phyloP scores from a whole-genome alignment of 2,329 filamentous ascomycete species.

The Talaromyces sp. region DNA sequence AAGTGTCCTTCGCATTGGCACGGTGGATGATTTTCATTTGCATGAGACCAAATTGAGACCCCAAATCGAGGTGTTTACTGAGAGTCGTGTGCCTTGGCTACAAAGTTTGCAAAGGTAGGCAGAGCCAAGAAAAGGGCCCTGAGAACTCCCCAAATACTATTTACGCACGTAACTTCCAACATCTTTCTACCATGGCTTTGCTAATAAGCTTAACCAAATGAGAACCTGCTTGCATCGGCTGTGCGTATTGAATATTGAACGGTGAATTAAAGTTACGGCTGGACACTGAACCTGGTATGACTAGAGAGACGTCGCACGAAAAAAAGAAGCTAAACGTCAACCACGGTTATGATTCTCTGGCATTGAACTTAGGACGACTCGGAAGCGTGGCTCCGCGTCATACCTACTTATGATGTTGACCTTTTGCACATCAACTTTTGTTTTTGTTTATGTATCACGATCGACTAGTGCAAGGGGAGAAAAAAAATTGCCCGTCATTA shows the following conservation, averaged over 20 bases:
- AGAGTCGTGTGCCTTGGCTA: not conserved
- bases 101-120: not conserved
- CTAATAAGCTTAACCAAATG: no score
- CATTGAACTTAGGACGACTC: not conserved
- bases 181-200: not conserved
- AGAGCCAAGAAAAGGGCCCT: not conserved
- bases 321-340: not conserved
- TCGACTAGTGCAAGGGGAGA: not conserved
- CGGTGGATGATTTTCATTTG: slow-evolving; percentile 2
- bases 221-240: no score
- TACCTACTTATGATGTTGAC: not conserved
- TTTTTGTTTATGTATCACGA: not conserved
- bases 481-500: not conserved
- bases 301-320: not conserved
- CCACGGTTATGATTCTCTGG: not conserved
- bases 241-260: no score
- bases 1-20: slow-evolving; percentile 3
- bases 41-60: slow-evolving; percentile 2
- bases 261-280: not conserved
- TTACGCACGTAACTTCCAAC: not conserved
- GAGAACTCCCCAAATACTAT: not conserved
- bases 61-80: not conserved
- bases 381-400: not conserved
- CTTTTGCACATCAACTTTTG: not conserved
- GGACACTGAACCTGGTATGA: not conserved